phyloP scores from a whole-genome alignment of 2,329 filamentous ascomycete species.

The Claviceps purpurea region DNA sequence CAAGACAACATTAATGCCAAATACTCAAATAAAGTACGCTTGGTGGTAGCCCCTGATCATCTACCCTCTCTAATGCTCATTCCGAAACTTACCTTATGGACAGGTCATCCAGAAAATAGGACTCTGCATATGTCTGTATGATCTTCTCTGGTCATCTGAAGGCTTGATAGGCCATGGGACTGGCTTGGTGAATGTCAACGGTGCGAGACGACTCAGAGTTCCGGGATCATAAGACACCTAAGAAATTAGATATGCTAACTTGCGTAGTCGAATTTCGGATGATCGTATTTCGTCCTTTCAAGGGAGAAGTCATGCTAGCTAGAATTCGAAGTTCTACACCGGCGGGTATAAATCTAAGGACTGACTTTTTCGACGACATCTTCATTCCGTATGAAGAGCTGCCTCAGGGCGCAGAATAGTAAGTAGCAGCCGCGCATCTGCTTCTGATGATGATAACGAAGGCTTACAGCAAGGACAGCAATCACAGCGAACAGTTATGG shows the following conservation, averaged over 20 bases:
- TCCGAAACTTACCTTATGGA: conserved; percentile 2
- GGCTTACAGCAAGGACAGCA: conserved; percentile 29
- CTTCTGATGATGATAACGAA: neutral
- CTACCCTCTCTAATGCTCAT: too few relatives aligned
- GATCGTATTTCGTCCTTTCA: conserved; percentile 90
- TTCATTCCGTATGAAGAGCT: conserved; percentile 63
- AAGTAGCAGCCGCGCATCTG: conserved; percentile 19
- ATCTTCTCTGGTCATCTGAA: conserved; percentile 78
- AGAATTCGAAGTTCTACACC: conserved; percentile 64
- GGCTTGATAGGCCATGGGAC: conserved; percentile 88
- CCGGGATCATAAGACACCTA: neutral
- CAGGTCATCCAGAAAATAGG: conserved; percentile 86
- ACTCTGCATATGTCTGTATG: conserved; percentile 86
- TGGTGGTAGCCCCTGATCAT: neutral
- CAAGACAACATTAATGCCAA: conserved; percentile 96
- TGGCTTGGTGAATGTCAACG: conserved; percentile 87
- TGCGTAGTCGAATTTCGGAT: conserved; percentile 74
- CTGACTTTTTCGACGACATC: conserved; percentile 92
- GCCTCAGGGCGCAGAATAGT: conserved; percentile 67
- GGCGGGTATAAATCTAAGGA: conserved; percentile 62
- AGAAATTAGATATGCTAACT: neutral
- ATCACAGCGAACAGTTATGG: conserved; percentile 66
- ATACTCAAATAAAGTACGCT: conserved; percentile 73
- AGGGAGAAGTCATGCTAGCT: conserved; percentile 79
- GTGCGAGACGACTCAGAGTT: conserved; percentile 28